Evolutionary conservation across 2,329 filamentous ascomycete genomes (phyloP).

Genomic region (Calonectria honghensis): DNA sequence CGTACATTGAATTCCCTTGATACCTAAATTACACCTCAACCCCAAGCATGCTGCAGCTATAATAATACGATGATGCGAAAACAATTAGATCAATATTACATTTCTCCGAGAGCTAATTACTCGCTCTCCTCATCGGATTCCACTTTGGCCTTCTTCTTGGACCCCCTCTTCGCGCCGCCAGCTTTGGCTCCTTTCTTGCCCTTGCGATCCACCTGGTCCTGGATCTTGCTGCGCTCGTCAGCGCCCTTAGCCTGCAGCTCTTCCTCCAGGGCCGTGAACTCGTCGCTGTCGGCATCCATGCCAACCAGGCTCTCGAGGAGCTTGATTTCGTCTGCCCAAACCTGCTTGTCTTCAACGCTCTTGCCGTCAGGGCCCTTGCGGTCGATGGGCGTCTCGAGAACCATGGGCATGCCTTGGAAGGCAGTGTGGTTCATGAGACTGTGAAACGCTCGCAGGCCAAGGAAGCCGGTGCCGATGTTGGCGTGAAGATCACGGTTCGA

Average conservation of each 20-base stretch:
- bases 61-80: not conserved
- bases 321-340: conserved; percentile 97
- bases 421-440: conserved; percentile 88
- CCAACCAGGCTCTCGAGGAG: conserved; percentile 91
- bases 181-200: conserved; percentile 68
- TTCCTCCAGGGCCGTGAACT: conserved; percentile 80
- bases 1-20: conserved; percentile 20
- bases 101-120: conserved; percentile 25
- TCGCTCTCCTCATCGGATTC: conserved; percentile 60
- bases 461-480: conserved; percentile 96
- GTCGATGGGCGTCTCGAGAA: conserved; percentile 97
- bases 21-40: conserved; percentile 20
- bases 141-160: conserved; percentile 60
- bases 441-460: conserved; percentile 93
- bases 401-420: conserved; percentile 88
- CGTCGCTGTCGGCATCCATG: conserved; percentile 84
- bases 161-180: conserved; percentile 61
- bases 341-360: conserved; percentile 83
- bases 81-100: not conserved
- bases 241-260: conserved; percentile 81
- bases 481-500: conserved; percentile 93
- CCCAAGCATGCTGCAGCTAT: not conserved
- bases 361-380: conserved; percentile 79
- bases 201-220: conserved; percentile 87
- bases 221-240: conserved; percentile 83